These are phyloP conservation scores for Tillandsia leiboldiana DNA, from an alignment of 176 grass and related monocot species.

Conservation along the genomic window DNA sequence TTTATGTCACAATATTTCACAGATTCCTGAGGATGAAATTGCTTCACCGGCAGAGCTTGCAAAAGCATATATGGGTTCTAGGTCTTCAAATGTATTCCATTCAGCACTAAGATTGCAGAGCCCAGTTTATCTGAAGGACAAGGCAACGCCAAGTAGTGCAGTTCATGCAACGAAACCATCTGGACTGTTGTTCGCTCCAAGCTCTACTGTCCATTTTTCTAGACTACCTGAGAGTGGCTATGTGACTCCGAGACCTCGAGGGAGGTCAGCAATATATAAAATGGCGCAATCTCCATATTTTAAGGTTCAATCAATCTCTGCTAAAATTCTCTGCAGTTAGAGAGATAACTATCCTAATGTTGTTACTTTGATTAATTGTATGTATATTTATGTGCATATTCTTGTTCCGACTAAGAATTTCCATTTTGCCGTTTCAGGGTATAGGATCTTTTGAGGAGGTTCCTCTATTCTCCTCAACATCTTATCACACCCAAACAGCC, in stretches of 20 bases:
- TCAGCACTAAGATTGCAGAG: slow-evolving; percentile 35
- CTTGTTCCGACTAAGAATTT: slow-evolving; percentile 15
- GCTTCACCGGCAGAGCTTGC: slow-evolving; percentile 45
- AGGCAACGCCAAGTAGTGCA: slow-evolving; percentile 15
- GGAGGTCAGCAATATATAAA: slow-evolving; percentile 40
- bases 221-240: slow-evolving; percentile 19
- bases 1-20: slow-evolving; percentile 15
- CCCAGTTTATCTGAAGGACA: slow-evolving; percentile 6
- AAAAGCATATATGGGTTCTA: slow-evolving; percentile 52
- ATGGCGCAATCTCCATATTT: slow-evolving; percentile 55
- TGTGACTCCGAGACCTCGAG: slow-evolving; percentile 6
- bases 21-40: slow-evolving; percentile 26
- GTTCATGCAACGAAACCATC: slow-evolving; percentile 23
- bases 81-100: slow-evolving; percentile 23
- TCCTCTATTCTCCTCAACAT: slow-evolving; percentile 21
- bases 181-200: slow-evolving; percentile 6
- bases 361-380: not conserved
- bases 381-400: not conserved
- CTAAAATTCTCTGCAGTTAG: slow-evolving; percentile 6
- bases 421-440: slow-evolving; percentile 23
- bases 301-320: slow-evolving; percentile 26
- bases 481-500: slow-evolving; percentile 10
- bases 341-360: slow-evolving; percentile 1
- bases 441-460: slow-evolving; percentile 25
- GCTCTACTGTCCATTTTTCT: slow-evolving; percentile 25